A percentile compares a stretch with the other conserved stretches of the same genome.
Conservation (phyloP, 1,139 yeast genomes). For the Hansenula anomala region DNA sequence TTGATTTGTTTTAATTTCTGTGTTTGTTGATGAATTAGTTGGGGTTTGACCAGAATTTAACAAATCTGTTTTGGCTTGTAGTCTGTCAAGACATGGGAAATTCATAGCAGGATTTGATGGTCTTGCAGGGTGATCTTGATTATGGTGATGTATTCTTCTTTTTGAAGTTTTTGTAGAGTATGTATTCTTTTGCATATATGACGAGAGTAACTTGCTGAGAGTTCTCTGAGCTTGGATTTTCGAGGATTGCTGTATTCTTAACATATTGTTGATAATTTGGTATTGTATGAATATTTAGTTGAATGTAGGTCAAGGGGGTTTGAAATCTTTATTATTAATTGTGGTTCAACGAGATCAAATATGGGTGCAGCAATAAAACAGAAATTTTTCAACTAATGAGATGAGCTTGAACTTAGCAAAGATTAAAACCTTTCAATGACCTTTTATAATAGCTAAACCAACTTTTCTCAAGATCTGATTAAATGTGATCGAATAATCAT, state of each 20-base stretch:
- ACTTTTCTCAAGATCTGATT: too few species aligned
- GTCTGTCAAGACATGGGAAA: conserved; percentile 82
- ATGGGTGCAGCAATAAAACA: too few species aligned
- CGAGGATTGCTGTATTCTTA: background rate
- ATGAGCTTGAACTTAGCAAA: too few species aligned
- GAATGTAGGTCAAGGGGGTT: too few species aligned
- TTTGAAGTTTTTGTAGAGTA: background rate
- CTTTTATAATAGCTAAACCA: too few species aligned
- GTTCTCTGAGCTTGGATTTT: background rate
- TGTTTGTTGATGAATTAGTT: conserved; percentile 13
- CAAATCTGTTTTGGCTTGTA: conserved; percentile 55
- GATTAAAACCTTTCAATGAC: too few species aligned
- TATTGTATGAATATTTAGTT: too few species aligned
- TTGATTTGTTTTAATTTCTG: conserved; percentile 45
- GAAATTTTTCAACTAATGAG: too few species aligned
- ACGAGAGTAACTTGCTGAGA: background rate
- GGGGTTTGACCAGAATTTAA: conserved; percentile 24
- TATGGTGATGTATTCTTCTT: background rate
- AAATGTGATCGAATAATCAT: too few species aligned
- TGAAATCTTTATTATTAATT: too few species aligned
- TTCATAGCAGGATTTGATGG: conserved; percentile 36
- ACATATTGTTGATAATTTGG: too few species aligned
- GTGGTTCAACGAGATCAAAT: too few species aligned
- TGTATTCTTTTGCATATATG: background rate
- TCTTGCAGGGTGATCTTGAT: background rate